phyloP scores from a whole-genome alignment of 805 yeast species.

The Saccharomycopsis sp. region DNA sequence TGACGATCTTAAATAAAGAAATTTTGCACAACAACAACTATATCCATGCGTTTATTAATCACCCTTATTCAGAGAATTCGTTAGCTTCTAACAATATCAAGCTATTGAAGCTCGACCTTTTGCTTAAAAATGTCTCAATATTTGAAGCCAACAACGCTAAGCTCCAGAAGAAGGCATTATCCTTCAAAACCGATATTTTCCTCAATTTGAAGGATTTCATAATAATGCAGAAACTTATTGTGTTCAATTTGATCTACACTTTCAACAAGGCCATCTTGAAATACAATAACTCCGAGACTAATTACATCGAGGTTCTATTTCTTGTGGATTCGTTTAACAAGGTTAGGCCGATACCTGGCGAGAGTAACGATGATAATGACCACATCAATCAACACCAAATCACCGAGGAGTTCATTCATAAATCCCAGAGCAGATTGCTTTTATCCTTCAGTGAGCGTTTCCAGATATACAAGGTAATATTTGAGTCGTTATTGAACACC shows the following conservation, averaged over 20 bases:
- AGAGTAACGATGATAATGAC: conserved; percentile 3
- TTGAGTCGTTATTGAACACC: conserved; percentile 7
- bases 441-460: conserved; percentile 17
- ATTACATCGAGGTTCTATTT: conserved; percentile 12
- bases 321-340: conserved; percentile 4
- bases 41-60: background rate
- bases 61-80: background rate
- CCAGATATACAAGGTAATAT: conserved; percentile 7
- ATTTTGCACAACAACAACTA: background rate
- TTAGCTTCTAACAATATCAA: background rate
- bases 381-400: conserved; percentile 10
- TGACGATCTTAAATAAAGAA: background rate
- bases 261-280: conserved; percentile 15
- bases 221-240: conserved; percentile 10
- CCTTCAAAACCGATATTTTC: conserved; percentile 11
- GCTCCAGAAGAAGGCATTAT: conserved; percentile 5
- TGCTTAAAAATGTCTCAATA: conserved; percentile 5
- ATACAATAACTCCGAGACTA: background rate
- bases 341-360: background rate
- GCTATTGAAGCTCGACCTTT: conserved; percentile 9
- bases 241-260: conserved; percentile 6
- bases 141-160: conserved; percentile 4
- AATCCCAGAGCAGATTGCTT: conserved; percentile 7
- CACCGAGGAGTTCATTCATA: conserved; percentile 3
- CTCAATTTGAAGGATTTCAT: conserved; percentile 12